phyloP scores from a whole-genome alignment of 768 basidiomycete genomes.

The Termitomyces sp. region DNA sequence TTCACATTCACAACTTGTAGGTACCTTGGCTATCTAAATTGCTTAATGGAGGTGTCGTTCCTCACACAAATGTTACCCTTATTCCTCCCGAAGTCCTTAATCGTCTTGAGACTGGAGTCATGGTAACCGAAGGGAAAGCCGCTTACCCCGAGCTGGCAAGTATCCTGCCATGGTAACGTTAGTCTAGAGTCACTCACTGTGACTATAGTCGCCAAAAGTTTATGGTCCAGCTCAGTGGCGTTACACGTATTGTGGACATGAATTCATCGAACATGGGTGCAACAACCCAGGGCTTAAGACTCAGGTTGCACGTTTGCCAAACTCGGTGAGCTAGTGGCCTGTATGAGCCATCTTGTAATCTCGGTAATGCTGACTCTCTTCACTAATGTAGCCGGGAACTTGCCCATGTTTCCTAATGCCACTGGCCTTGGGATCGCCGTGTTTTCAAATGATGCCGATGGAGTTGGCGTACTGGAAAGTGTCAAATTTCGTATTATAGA shows the following conservation, averaged over 20 bases:
- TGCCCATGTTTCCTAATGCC: constrained; percentile 25
- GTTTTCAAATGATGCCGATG: constrained; percentile 36
- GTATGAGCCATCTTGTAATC: not conserved
- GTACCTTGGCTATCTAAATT: constrained; percentile 35
- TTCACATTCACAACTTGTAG: not conserved
- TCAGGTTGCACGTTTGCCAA: constrained; percentile 15
- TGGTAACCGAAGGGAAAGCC: constrained; percentile 28
- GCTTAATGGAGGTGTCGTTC: constrained; percentile 33
- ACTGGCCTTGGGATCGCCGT: constrained; percentile 31
- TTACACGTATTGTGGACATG: constrained; percentile 34
- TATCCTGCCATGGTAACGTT: not conserved
- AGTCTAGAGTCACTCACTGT: not conserved
- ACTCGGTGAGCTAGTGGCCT: constrained; percentile 5
- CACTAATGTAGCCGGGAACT: not conserved
- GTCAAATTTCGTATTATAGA: constrained; percentile 36
- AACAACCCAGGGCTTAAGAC: constrained; percentile 32
- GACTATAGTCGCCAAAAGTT: constrained; percentile 29
- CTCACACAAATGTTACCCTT: constrained; percentile 30
- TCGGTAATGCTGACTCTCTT: not conserved
- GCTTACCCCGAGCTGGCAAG: constrained; percentile 31
- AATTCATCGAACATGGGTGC: constrained; percentile 40
- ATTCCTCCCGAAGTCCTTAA: constrained; percentile 31
- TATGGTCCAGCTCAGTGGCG: constrained; percentile 37
- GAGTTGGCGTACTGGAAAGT: constrained; percentile 26
- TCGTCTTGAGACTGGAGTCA: constrained; percentile 29